phyloP scores from a whole-genome alignment of 768 basidiomycete species.

The Mycena vitilis region DNA sequence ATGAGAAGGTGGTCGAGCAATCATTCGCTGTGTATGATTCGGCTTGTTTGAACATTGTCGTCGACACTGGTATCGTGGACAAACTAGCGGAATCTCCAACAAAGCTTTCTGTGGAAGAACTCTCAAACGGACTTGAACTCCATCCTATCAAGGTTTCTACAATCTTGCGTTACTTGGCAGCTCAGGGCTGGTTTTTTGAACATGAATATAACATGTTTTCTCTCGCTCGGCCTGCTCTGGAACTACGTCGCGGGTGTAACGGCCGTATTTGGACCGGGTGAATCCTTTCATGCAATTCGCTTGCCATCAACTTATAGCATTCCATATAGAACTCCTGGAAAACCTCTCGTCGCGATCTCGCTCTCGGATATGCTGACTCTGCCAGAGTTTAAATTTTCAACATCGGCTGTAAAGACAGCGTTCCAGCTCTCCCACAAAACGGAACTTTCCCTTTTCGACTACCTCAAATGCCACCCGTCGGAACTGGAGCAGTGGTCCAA shows the following conservation, averaged over 20 bases:
- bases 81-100: not conserved
- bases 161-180: slow-evolving; percentile 11
- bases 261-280: slow-evolving; percentile 5
- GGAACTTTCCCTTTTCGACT: slow-evolving; percentile 1
- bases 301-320: not conserved
- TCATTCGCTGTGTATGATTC: slow-evolving; percentile 16
- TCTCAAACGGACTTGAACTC: not conserved
- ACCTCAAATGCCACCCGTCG: not conserved
- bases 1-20: slow-evolving; percentile 15
- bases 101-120: not conserved
- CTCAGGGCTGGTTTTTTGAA: slow-evolving; percentile 20
- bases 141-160: slow-evolving; percentile 9
- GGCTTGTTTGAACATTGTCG: slow-evolving; percentile 8
- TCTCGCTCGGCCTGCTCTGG: slow-evolving; percentile 2
- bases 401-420: slow-evolving; percentile 1
- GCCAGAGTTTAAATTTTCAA: slow-evolving; percentile 2
- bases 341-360: not conserved
- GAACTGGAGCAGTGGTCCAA: slow-evolving; percentile 6
- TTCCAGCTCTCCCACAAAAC: slow-evolving; percentile 7
- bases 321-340: not conserved
- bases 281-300: not conserved
- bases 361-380: slow-evolving; percentile 12
- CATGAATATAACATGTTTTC: not conserved
- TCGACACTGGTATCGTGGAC: slow-evolving; percentile 11
- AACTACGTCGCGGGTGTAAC: not conserved